Evolutionary conservation across 2,329 filamentous ascomycete species (phyloP).

Genomic region (Teratosphaeria epicoccoides): DNA sequence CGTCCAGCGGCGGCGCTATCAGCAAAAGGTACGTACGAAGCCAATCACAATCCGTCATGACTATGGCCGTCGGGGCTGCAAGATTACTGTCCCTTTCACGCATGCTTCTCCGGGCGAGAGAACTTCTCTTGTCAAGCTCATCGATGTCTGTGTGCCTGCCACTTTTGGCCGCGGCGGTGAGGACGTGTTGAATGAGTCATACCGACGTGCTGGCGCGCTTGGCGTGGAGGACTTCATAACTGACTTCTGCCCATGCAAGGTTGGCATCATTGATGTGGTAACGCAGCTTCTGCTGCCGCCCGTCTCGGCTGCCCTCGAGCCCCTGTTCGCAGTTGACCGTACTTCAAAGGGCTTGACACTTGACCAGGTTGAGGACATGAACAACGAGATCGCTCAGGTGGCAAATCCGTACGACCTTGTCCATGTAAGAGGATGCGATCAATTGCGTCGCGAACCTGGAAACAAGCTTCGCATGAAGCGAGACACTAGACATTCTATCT

Average conservation of each 20-base stretch:
- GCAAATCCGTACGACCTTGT: neutral
- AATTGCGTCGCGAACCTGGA: neutral
- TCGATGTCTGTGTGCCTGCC: constrained; percentile 30
- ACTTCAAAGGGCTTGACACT: neutral
- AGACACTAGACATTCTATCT: neutral
- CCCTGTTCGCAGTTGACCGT: neutral
- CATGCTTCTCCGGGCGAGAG: neutral
- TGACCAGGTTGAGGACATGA: neutral
- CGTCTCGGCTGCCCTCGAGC: neutral
- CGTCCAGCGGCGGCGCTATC: neutral
- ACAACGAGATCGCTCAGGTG: neutral
- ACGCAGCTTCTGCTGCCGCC: constrained; percentile 28
- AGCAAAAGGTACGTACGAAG: constrained; percentile 4
- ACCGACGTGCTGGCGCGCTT: constrained; percentile 45
- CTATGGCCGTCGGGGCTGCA: neutral
- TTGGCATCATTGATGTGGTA: constrained; percentile 43
- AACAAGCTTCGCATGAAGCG: neutral
- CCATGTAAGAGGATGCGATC: neutral
- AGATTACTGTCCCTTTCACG: constrained; percentile 1
- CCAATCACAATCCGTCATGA: constrained; percentile 7
- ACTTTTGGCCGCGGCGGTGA: constrained; percentile 38
- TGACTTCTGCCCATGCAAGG: constrained; percentile 42
- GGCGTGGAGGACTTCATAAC: constrained; percentile 34
- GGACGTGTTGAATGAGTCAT: constrained; percentile 42
- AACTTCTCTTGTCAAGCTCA: constrained; percentile 1